Base-by-base conservation (phyloP, 1,284 basidiomycete genomes). In the Ganoderma lucidum region DNA sequence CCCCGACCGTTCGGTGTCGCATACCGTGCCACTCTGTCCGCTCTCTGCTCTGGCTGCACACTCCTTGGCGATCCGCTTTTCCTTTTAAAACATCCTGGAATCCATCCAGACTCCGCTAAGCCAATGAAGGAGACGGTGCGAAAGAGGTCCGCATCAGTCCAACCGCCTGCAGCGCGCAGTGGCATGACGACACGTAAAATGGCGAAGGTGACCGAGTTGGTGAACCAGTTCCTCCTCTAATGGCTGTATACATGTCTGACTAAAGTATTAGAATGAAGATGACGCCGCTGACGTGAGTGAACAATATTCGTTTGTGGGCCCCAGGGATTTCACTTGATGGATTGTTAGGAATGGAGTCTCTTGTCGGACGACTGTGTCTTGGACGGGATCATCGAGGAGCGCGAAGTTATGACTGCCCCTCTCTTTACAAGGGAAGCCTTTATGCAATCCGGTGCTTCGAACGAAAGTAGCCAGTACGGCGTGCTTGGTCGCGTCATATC, bases 361-460 rank as follows among this genome's bases (percentile, higher is more conserved):
- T 78, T 88, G 9, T 80, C 78, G 10, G 81, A 82, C 19, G 70
- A 69, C 1, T 53, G 30, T 23, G 71, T 75, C n/a, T 65, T 75
- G 0, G 72, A 67, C 14, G 75, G 75, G 19, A 4, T 65, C 1
- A 62, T 71, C 2, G 73, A 77, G 2, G 76, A 74, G 6, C 86
- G 88, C 9, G 87, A 87, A 30, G 63, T 85, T 0, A 78, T 75
- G 3, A 90, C 88, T 0, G 87, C 89, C 0, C 90, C 89, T 0
- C 73, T 90, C 6, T 79, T 90, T 15, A 88, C 87, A 2, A 81
- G 86, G 12, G 84, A 84, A 12, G 90, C 88, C 0, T 87, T 84
- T 66, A 71, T 83, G 3, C 71, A 77, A 0, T 77, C 80, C 1
- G 80, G 77, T 23, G 76, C 83, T 58, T 69, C 75, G 3, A 78